Conservation (phyloP, 2,329 filamentous ascomycete species). For the Rutstroemia sp. region DNA sequence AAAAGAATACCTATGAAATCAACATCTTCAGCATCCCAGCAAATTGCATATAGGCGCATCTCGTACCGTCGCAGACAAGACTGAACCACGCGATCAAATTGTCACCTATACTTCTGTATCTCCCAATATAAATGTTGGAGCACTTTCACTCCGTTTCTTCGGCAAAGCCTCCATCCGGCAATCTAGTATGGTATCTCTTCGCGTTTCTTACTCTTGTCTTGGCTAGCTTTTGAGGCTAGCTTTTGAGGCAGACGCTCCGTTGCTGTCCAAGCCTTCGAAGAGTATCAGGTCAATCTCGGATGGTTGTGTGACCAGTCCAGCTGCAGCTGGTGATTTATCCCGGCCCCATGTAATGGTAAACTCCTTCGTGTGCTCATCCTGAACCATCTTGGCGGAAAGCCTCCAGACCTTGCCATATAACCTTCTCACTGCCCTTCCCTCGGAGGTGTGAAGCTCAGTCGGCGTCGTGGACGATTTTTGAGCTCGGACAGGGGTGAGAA, state of each 20-base stretch:
- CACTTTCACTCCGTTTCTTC: no score
- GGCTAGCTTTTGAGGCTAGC: not conserved
- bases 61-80: no score
- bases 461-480: not conserved
- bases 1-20: no score
- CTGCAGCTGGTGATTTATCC: constrained; percentile 22
- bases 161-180: no score
- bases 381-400: constrained; percentile 36
- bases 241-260: not conserved
- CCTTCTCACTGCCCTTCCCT: constrained; percentile 37
- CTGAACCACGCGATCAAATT: no score
- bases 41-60: no score
- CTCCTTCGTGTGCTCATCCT: constrained; percentile 24
- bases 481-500: not conserved
- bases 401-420: constrained; percentile 41
- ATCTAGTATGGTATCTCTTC: not conserved
- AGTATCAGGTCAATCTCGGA: constrained; percentile 33
- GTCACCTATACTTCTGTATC: no score
- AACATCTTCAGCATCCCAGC: no score
- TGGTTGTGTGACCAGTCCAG: constrained; percentile 25
- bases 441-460: not conserved
- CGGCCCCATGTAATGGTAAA: constrained; percentile 41
- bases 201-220: not conserved
- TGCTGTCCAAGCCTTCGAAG: constrained; percentile 34
- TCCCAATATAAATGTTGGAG: no score